Conservation (phyloP, 257 asterid genomes). For the Solanum chmielewskii region DNA sequence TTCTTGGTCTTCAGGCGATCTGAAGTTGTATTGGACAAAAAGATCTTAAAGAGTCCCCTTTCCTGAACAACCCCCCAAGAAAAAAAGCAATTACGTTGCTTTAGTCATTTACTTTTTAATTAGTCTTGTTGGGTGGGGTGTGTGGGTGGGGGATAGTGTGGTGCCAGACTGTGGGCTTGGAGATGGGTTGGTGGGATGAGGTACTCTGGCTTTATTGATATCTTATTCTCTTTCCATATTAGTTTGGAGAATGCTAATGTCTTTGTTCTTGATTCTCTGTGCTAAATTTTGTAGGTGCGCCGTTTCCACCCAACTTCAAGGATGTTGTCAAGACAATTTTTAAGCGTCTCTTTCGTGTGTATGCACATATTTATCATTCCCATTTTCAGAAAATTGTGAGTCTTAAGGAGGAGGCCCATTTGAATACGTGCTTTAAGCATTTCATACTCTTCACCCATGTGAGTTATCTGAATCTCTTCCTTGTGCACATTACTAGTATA, state of each 20-base stretch:
- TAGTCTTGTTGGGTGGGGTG: neutral
- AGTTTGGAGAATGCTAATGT: neutral
- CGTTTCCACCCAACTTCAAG: constrained; percentile 75
- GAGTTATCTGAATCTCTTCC: constrained; percentile 14
- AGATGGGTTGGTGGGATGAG: neutral
- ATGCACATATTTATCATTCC: constrained; percentile 76
- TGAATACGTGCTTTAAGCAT: constrained; percentile 80
- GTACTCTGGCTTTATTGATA: neutral
- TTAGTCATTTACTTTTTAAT: neutral
- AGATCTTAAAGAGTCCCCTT: neutral
- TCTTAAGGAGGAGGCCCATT: constrained; percentile 78
- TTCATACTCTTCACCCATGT: constrained; percentile 64
- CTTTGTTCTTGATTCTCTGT: neutral
- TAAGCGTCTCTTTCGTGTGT: constrained; percentile 74
- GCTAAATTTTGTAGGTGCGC: constrained; percentile 41
- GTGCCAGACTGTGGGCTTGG: neutral
- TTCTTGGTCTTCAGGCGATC: neutral
- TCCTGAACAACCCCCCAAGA: neutral
- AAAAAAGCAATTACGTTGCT: neutral
- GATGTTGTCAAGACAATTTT: constrained; percentile 74
- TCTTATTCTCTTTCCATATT: neutral
- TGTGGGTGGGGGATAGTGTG: neutral
- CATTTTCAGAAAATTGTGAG: constrained; percentile 71
- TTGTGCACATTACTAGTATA: neutral
- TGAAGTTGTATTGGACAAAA: neutral